Evolutionary conservation across 768 basidiomycete species (phyloP), one percentile per base, ranked within the genome.

Genomic region (Suillus cothurnatus): DNA sequence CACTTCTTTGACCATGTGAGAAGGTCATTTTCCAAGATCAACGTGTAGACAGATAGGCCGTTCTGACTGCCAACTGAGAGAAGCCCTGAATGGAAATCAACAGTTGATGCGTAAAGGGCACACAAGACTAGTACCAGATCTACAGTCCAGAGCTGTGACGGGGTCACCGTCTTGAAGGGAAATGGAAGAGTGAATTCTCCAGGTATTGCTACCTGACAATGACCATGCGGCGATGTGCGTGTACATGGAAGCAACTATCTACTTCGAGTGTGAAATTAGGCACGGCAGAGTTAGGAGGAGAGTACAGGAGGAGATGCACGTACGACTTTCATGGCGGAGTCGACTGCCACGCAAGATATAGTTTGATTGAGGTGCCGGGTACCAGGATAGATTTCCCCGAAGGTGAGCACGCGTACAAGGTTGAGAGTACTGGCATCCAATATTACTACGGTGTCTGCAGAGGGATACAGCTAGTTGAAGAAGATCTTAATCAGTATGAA

Each of bases 1-100:
- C 93, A 95, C 78, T 93, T 93, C 73, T 81, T 81, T 17, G 87
- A 88, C 93, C 93, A 95, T 0, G 88, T 91, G 19, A 88, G 91
- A 21, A 94, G 84, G 74, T 93, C 91, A 70, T 93, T 90, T 69
- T 94, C 91, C 36, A 92, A 81, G 63, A 90, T 86, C 34, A 94
- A 78, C 3, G 91, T 91, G 70, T 92, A 92, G 0, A 94, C 86
- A 1, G 90, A 88, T 17, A 95, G 78, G 45, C 84, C 83, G 50
- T 75, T 77, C 39, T 81, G 73, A 52, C 81, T 88, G 17, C 90
- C 92, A 41, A 94, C 85, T 26, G 88, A 89, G 67, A 95, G 85
- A 38, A 93, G 79, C 62, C 93, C 93, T 94, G 71, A n/a, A 47
- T 38, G 50, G 50, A 28, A 64, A 82, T 70, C 81, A 78, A 68